A percentile compares a stretch with the other conserved stretches of the same genome.
Evolutionary conservation across 225 moss, liverwort and hornwort species (phyloP).

Genomic region (Polytrichum formosum): DNA sequence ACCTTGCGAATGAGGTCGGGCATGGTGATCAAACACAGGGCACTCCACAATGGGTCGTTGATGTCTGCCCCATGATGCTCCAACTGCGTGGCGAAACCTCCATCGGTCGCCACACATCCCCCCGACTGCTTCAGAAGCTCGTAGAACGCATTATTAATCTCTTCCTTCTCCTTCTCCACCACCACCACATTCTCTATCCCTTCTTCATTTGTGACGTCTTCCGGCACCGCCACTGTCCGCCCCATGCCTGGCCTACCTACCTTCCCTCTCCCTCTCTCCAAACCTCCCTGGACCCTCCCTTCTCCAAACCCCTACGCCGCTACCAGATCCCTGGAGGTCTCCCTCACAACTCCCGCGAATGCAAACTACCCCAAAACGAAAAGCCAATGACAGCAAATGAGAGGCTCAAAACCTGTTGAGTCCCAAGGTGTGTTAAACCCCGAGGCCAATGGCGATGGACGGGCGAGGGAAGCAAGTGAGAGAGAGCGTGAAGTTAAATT

Average conservation of each 20-base stretch:
- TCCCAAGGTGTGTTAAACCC: no score
- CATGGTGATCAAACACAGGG: constrained; percentile 69
- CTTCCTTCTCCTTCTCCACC: no score
- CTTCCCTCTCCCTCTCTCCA: neutral
- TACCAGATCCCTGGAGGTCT: no score
- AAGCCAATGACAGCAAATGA: no score
- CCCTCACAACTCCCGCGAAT: no score
- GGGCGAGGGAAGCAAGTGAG: no score
- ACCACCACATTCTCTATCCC: neutral
- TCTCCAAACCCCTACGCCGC: no score
- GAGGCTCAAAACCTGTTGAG: no score
- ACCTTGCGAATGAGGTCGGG: constrained; percentile 76
- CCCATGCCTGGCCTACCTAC: constrained; percentile 26
- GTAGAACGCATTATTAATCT: constrained; percentile 14
- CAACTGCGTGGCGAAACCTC: constrained; percentile 92
- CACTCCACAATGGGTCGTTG: constrained; percentile 83
- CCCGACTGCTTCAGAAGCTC: constrained; percentile 72
- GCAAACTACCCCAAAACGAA: no score
- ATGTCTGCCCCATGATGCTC: constrained; percentile 82
- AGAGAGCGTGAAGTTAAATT: no score
- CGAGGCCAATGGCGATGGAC: no score
- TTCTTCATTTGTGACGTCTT: constrained; percentile 20
- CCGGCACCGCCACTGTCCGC: constrained; percentile 30
- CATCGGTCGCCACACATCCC: constrained; percentile 83
- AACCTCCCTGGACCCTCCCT: no score